Evolutionary conservation across 768 basidiomycete genomes (phyloP).

Genomic region (Cyclocybe aegerita): DNA sequence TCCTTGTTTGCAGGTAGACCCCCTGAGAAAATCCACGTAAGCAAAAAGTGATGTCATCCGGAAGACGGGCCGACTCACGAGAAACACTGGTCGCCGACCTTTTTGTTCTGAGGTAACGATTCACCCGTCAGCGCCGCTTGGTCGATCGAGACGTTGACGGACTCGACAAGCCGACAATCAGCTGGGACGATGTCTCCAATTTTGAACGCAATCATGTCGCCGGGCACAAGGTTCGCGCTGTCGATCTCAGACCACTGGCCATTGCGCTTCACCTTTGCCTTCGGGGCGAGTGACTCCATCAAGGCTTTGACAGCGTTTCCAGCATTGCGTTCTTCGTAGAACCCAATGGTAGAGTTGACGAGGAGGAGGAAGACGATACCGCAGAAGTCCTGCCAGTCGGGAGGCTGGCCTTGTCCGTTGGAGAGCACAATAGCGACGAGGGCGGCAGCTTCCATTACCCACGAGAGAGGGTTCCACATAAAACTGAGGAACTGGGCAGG

Average conservation of each 20-base stretch:
- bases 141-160: constrained; percentile 97
- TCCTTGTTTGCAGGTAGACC: constrained; percentile 98
- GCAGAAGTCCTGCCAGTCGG: constrained; percentile 98
- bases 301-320: constrained; percentile 99
- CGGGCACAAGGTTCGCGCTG: constrained; percentile 86
- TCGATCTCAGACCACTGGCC: constrained; percentile 90
- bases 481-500: constrained; percentile 77
- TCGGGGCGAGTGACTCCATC: constrained; percentile 99
- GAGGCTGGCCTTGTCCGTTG: constrained; percentile 82
- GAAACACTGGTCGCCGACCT: constrained; percentile 94
- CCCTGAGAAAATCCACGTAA: constrained; percentile 43
- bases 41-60: constrained; percentile 1
- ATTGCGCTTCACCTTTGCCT: constrained; percentile 89
- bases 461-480: constrained; percentile 99
- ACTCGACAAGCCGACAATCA: constrained; percentile 94
- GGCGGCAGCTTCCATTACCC: constrained; percentile 99
- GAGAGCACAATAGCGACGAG: constrained; percentile 94
- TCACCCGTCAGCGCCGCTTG: constrained; percentile 98
- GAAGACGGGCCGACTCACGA: constrained; percentile 61
- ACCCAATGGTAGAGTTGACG: constrained; percentile 96
- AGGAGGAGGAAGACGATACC: constrained; percentile 92
- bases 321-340: constrained; percentile 96
- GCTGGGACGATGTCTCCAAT: constrained; percentile 98
- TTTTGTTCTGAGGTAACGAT: constrained; percentile 91
- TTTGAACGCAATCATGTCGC: constrained; percentile 97